phyloP scores from a whole-genome alignment of 2,329 filamentous ascomycete species.

The Penicillium sp. region DNA sequence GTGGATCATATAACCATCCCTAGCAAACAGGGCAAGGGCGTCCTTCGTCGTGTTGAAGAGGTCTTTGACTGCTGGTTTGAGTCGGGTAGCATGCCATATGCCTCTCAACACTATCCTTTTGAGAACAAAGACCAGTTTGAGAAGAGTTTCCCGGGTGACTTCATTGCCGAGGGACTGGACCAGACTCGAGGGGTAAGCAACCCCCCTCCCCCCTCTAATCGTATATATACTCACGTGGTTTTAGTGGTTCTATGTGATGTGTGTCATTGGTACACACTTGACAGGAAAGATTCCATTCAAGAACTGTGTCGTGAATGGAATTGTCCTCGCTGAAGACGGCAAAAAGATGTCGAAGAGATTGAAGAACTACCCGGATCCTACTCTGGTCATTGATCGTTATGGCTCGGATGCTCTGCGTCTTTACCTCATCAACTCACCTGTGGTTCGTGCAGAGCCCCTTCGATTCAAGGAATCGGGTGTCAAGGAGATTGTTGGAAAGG shows the following conservation, averaged over 20 bases:
- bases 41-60: conserved; percentile 76
- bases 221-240: neutral
- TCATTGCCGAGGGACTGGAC: conserved; percentile 89
- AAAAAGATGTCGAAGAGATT: conserved; percentile 99
- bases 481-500: conserved; percentile 91
- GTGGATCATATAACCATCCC: conserved; percentile 94
- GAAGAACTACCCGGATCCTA: conserved; percentile 93
- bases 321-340: conserved; percentile 88
- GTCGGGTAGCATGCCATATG: conserved; percentile 93
- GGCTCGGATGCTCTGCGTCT: conserved; percentile 88
- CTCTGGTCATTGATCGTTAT: conserved; percentile 78
- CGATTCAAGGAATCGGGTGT: conserved; percentile 90
- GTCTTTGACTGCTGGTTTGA: conserved; percentile 98
- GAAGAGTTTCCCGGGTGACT: conserved; percentile 82
- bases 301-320: conserved; percentile 95
- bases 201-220: neutral
- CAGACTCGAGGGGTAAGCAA: conserved; percentile 70
- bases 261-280: conserved; percentile 83
- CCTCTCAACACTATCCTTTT: conserved; percentile 87
- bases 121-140: conserved; percentile 81
- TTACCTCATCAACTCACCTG: conserved; percentile 96
- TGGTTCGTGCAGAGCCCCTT: conserved; percentile 86
- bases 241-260: conserved; percentile 82
- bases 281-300: conserved; percentile 85
- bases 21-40: conserved; percentile 80